These are phyloP conservation scores for Neurospora sublineolata DNA, from an alignment of 495 filamentous ascomycete genomes.

Conservation along the genomic window DNA sequence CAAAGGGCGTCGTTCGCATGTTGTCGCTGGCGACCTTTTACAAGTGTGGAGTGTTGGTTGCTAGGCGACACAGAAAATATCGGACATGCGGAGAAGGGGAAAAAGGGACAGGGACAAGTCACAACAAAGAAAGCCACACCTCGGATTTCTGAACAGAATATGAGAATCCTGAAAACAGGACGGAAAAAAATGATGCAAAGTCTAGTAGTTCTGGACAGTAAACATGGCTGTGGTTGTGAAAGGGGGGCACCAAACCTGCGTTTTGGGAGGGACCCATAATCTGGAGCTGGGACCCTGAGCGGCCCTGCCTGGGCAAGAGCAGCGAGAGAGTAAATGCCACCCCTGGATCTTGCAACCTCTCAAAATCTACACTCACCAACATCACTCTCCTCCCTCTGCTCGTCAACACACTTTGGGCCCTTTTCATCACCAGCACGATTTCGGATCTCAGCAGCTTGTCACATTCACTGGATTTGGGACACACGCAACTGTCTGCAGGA, in stretches of 20 bases:
- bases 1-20: neutral
- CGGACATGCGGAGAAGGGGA: neutral
- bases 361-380: neutral
- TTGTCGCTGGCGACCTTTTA: neutral
- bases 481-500: neutral
- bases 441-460: slow-evolving; percentile 1
- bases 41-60: neutral
- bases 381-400: neutral
- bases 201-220: neutral
- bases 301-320: neutral
- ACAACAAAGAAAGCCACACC: neutral
- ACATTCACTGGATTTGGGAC: neutral
- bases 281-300: neutral
- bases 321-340: neutral
- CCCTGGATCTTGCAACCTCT: neutral
- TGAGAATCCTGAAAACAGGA: neutral
- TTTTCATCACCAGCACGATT: slow-evolving; percentile 1
- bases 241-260: neutral
- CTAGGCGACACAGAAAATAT: neutral
- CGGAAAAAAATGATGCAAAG: neutral
- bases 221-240: neutral
- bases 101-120: neutral
- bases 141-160: neutral
- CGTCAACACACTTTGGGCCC: neutral
- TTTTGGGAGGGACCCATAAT: neutral